These are phyloP conservation scores for Citrullus colocynthis DNA, from an alignment of 306 rosid species.

Conservation along the genomic window DNA sequence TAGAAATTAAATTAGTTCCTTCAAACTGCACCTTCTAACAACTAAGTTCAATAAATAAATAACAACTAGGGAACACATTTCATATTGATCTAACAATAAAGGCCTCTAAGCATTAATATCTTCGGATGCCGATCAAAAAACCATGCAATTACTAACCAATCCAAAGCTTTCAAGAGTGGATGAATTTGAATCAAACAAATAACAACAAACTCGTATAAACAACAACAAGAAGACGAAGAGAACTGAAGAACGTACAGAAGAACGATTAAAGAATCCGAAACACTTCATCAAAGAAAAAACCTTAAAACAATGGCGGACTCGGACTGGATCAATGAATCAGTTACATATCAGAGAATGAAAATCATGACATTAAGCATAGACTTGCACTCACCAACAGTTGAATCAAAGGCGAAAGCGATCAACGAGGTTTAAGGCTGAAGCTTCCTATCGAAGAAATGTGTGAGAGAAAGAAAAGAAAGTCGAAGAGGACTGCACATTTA, in stretches of 20 bases:
- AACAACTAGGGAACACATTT: not conserved
- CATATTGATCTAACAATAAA: not conserved
- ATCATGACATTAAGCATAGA: not conserved
- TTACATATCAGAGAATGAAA: not conserved
- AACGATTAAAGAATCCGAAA: not conserved
- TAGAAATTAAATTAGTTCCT: not conserved
- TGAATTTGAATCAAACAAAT: not conserved
- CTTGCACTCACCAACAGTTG: not conserved
- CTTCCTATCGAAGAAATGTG: slow-evolving; percentile 1
- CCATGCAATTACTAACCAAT: not conserved
- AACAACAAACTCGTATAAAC: not conserved
- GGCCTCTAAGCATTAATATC: not conserved
- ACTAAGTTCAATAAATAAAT: not conserved
- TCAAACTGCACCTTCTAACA: not conserved
- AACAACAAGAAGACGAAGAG: not conserved
- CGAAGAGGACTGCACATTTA: slow-evolving; percentile 12
- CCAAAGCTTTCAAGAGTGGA: not conserved
- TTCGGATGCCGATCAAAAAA: not conserved
- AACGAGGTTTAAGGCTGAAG: not conserved
- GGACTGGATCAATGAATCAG: not conserved
- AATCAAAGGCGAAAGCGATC: not conserved
- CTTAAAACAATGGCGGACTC: not conserved
- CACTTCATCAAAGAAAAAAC: not conserved
- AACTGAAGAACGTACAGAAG: not conserved
- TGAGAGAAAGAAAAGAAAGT: slow-evolving; percentile 2